Evolutionary conservation across 108 stramenopile genomes (phyloP), one percentile per base, ranked within the genome.

Genomic region (Parietichytrium sp.): DNA sequence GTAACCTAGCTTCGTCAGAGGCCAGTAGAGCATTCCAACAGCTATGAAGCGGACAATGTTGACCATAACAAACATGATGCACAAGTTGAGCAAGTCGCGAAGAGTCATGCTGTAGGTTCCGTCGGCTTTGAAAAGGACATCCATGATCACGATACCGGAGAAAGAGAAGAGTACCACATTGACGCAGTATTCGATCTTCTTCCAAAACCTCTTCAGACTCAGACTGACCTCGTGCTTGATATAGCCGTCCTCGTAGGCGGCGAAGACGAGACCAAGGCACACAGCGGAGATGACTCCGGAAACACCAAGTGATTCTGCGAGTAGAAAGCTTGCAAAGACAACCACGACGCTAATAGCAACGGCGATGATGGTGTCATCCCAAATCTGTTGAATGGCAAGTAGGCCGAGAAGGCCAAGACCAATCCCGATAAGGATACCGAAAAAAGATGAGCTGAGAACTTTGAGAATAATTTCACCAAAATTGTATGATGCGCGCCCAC

Each of bases 91-190:
- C 18, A 51, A 80, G 48, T 80, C 33, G 3, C 49, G 10, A 25
- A 33, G 36, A 10, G 61, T 15, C 8, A 72, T 6, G n/a, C n/a
- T n/a, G n/a, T n/a, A n/a, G n/a, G n/a, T n/a, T n/a, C n/a, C n/a
- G n/a, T 4, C 7, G 54, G 3, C 4, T 27, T 3, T 25, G 42
- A 27, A 50, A 8, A 83, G 26, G 13, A 47, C 48, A 18, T 80
- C 49, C 8, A 38, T 54, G 20, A 54, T 82, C 10, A 86, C n/a
- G 16, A 52, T 23, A 6, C 83, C 83, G 4, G 77, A 8, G 30
- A 84, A 42, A 20, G 55, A n/a, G 49, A 86, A 86, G 47, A 86
- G 47, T 25, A 83, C 25, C 1, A 83, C 83, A 51, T 86, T 86
- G 33, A 80, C 85, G 25, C 83, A 20, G 54, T 36, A 86, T 29